Evolutionary conservation across 2,329 filamentous ascomycete genomes (phyloP), one percentile per base, ranked within the genome.

Genomic region (Xylaria sp.): DNA sequence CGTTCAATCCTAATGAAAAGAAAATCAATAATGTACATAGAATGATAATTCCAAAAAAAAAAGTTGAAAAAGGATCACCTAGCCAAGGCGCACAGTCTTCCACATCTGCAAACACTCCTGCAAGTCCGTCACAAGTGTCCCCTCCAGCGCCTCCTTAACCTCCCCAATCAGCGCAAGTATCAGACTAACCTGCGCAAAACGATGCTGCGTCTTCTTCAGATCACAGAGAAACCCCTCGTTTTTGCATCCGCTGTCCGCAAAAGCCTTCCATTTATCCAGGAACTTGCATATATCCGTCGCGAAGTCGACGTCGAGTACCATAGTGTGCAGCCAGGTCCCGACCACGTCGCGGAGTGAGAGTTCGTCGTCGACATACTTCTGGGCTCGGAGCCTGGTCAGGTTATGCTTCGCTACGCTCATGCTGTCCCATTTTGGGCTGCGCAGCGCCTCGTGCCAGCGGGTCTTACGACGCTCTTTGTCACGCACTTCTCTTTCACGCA

Each of bases 211-310:
- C 23, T 30, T 30, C 23, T 30, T 30, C 51, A 82, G 59, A 1
- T 70, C 63, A 58, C 84, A 80, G 2, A 74, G 70, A 61, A 70
- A 76, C 30, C 76, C 74, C 78, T 16, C 16, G 16, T 16, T 16
- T 16, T 84, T 81, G 6, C 82, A 81, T 6, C 80, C 80, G 58
- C 80, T 78, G 35, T 83, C 80, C 1, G 79, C 76, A 80, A 82
- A 84, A 1, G 74, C 72, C 68, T 78, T 81, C 82, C 82, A 84
- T 46, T 69, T 66, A 59, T 83, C 80, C 37, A 85, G 66, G 69
- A 81, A 76, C 37, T 68, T 64, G 60, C 74, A 78, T 2, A 83
- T 60, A 0, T 66, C 66, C 0, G 66, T 64, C 0, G 81, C 67
- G 52, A 80, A 79, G 57, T 72, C 68, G 9, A 75, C 74, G 47